Evolutionary conservation across 345 rosid species (phyloP), one percentile per base, ranked within the genome.

Genomic region (Arabis alpina): DNA sequence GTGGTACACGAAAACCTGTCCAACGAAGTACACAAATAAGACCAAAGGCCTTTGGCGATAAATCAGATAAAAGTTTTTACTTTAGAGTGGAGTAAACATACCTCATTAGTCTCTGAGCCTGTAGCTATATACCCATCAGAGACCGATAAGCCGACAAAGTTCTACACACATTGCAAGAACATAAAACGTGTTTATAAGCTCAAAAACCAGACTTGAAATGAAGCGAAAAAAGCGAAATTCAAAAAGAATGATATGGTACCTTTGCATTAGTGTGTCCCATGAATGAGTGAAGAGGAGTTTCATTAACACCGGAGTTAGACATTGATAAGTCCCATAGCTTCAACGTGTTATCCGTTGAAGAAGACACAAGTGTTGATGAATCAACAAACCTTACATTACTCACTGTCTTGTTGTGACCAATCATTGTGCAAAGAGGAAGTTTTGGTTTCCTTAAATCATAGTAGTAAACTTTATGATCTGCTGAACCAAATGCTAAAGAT

Each of bases 51-150:
- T 43, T 4, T n/a, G 9, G 23, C 14, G 28, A 12, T 5, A 51
- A 13, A 24, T 39, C 3, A 2, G 27, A 39, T 39, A 10, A 27
- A 66, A 6, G 0, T n/a, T 25, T 25, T 5, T 63, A 2, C 39
- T 30, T 41, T 44, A 2, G 34, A 27, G 53, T 28, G 32, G 54
- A 54, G 25, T 54, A 32, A 10, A 54, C 63, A 54, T 30, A 94
- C 99, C 99, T 94, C 99, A 62, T 94, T 94, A 52, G 96, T 94
- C 86, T 94, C 97, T 13, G 99, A 94, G 61, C 97, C 99, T 8
- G 99, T 94, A 11, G 96, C 99, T 76, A 94, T 91, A 72, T 91
- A 94, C 68, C 99, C 99, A 83, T 94, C 89, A 44, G 95, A 84
- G 41, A 88, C 97, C 4, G 97, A 89, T 77, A 94, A 81, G 52